Conservation (phyloP, 192 early-diverging fungal genomes). For the Entomortierella chlamydospora region DNA sequence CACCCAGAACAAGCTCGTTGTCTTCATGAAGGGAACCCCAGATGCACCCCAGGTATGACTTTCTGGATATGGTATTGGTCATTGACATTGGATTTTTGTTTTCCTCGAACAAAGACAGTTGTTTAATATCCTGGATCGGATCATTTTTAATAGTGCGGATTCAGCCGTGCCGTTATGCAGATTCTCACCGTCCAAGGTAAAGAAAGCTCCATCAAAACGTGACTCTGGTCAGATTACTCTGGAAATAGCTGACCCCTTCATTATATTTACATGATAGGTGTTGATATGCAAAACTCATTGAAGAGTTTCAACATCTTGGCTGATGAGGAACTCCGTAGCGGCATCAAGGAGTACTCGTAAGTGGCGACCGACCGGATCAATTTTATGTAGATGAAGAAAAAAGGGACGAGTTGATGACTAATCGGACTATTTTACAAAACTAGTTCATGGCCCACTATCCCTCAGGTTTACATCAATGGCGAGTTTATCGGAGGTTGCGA, state of each 20-base stretch:
- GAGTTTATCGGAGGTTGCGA: slow-evolving; percentile 97
- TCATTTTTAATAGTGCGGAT: slow-evolving; percentile 78
- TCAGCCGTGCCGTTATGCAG: slow-evolving; percentile 93
- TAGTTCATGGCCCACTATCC: slow-evolving; percentile 93
- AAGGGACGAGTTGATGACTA: background rate
- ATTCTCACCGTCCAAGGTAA: slow-evolving; percentile 83
- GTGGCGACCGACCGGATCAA: slow-evolving; percentile 4
- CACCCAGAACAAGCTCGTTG: slow-evolving; percentile 76
- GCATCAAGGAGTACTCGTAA: slow-evolving; percentile 93
- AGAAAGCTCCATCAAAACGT: background rate
- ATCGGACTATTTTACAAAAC: background rate
- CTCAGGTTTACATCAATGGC: slow-evolving; percentile 95
- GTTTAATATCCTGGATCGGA: too few relatives aligned
- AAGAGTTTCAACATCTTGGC: slow-evolving; percentile 87
- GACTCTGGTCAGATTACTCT: too few relatives aligned
- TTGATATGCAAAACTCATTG: slow-evolving; percentile 72
- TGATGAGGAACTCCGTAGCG: slow-evolving; percentile 90
- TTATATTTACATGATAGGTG: slow-evolving; percentile 59
- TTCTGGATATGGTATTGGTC: background rate
- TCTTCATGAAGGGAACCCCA: slow-evolving; percentile 98
- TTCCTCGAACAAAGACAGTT: too few relatives aligned
- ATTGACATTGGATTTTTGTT: too few relatives aligned
- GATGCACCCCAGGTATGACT: slow-evolving; percentile 81
- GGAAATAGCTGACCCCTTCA: background rate
- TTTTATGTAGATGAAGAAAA: background rate